Evolutionary conservation across 805 yeast genomes (phyloP), one percentile per base, ranked within the genome.

Genomic region (Henningerozyma blattae): DNA sequence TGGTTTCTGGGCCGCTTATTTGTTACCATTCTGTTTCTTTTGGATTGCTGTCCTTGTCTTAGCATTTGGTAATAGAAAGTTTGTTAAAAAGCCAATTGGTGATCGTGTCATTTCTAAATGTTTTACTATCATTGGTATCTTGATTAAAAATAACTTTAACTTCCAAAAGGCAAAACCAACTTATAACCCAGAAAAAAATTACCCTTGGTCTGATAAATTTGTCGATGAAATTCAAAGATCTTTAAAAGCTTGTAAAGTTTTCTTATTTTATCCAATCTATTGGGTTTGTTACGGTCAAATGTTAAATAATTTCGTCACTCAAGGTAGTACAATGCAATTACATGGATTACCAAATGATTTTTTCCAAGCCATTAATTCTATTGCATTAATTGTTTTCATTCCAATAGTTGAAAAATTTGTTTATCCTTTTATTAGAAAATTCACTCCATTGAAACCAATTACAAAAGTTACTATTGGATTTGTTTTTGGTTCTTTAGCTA

Each of bases 291-390:
- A 77, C 56, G 73, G 74, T 30, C 84, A 77, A 60, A 78, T 80
- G 80, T 54, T 72, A 38, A 75, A 73, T 61, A 75, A 75, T 56
- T 78, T 80, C 48, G 70, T 77, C 38, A 69, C 82, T 28, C 84
- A 77, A 52, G 84, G 87, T 29, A 80, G 75, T 36, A 65, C 68
- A 43, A 76, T 79, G 82, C 72, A 77, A 45, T 62, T 70, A 34
- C 84, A 81, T 53, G 81, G 83, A 26, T 66, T 81, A 45, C 89
- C 93, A 43, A 81, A 81, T 52, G 91, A 81, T 64, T 64, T 81
- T 44, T 69, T 80, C 64, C 78, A 75, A 57, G 77, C 75, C 49
- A 70, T 81, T 45, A 78, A 81, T 56, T 80, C 91, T 22, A 61
- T 81, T 46, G 76, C 84, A 26, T 69, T 81, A 45, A 77, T 81